phyloP scores from a whole-genome alignment of 352 stramenopile species.

The Blastocystis sp. region DNA sequence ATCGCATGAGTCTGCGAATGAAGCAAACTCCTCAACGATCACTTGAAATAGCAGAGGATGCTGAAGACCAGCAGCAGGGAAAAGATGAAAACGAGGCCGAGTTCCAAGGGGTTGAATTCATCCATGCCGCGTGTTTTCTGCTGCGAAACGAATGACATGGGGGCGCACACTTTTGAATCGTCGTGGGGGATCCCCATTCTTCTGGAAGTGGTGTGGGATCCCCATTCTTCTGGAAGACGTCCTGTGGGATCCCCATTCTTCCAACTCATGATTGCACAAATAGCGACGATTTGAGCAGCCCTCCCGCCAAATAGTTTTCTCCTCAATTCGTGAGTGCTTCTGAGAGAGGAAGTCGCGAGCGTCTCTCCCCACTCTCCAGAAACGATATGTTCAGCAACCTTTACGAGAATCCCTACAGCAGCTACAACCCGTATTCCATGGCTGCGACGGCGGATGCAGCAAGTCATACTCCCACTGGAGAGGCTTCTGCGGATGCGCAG shows the following conservation, averaged over 20 bases:
- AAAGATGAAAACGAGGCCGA: not conserved
- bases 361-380: not conserved
- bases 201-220: too few species aligned
- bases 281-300: not conserved
- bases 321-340: not conserved
- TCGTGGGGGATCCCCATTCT: too few species aligned
- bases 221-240: not conserved
- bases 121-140: not conserved
- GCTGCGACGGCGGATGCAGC: not conserved
- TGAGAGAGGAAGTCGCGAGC: not conserved
- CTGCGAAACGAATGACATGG: not conserved
- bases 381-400: conserved; percentile 1
- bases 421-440: not conserved
- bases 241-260: not conserved
- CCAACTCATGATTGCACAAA: not conserved
- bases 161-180: too few species aligned
- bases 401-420: conserved; percentile 33
- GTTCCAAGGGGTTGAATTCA: not conserved
- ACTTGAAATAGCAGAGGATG: not conserved
- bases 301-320: not conserved
- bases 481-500: not conserved
- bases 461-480: not conserved
- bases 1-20: not conserved
- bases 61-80: not conserved
- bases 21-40: not conserved